phyloP scores from a whole-genome alignment of 139 green algal genomes.

The Microglena sp. region DNA sequence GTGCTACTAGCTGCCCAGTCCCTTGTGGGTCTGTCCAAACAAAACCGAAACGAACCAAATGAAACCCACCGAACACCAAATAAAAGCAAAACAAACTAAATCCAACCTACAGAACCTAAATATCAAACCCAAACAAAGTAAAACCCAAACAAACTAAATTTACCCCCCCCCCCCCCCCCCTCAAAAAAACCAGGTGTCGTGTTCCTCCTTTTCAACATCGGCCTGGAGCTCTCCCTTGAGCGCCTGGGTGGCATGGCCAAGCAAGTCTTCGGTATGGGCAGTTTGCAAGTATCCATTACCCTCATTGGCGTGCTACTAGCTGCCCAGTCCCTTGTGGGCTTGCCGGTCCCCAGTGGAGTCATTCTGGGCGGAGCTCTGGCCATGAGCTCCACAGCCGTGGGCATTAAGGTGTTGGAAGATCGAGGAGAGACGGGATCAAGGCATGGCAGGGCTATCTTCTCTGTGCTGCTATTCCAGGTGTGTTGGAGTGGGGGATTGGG shows the following conservation, averaged over 20 bases:
- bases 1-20: constrained; percentile 43
- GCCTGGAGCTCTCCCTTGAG: constrained; percentile 91
- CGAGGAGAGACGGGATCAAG: constrained; percentile 78
- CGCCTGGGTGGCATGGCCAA: constrained; percentile 91
- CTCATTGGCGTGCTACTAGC: constrained; percentile 51
- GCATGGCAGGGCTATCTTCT: constrained; percentile 92
- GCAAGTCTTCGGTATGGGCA: constrained; percentile 94
- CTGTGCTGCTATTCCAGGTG: constrained; percentile 86
- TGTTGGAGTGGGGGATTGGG: not conserved
- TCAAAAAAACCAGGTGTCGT: too few species aligned
- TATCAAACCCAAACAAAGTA: too few species aligned
- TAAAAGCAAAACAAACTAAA: too few species aligned
- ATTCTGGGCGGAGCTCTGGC: constrained; percentile 88
- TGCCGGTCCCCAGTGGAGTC: constrained; percentile 65
- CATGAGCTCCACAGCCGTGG: constrained; percentile 95
- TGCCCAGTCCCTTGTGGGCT: constrained; percentile 35
- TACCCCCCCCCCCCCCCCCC: too few species aligned
- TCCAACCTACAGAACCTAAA: too few species aligned
- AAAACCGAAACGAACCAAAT: too few species aligned
- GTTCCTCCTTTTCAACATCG: constrained; percentile 96
- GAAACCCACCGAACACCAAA: too few species aligned
- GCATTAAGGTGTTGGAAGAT: constrained; percentile 88
- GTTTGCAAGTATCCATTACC: constrained; percentile 50
- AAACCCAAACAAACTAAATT: too few species aligned
- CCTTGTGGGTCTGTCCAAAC: constrained; percentile 41